Percentiles rank a stretch among this genome's conserved stretches.
Evolutionary conservation across 108 stramenopile genomes (phyloP).

Genomic region (Cyclostephanos tholiformis): DNA sequence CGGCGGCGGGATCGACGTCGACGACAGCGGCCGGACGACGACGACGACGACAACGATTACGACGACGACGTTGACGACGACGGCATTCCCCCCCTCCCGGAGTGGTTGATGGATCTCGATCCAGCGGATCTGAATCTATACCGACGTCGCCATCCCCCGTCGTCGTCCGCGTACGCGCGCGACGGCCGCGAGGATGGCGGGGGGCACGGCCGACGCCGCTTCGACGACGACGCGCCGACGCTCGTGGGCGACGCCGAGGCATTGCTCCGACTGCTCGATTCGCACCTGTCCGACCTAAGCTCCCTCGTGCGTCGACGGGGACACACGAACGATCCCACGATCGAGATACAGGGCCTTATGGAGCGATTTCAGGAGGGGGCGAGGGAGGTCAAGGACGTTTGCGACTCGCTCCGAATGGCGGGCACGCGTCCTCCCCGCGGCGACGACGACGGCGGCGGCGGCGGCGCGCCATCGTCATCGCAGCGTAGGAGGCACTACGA

Average conservation of each 20-base stretch:
- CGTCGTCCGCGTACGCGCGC: too few relatives aligned
- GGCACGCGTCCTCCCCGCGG: slow-evolving; percentile 24
- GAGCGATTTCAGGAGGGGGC: slow-evolving; percentile 67
- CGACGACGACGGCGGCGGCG: neutral
- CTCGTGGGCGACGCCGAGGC: slow-evolving; percentile 66
- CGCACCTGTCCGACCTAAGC: slow-evolving; percentile 58
- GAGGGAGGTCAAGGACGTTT: slow-evolving; percentile 62
- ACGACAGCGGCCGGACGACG: slow-evolving; percentile 10
- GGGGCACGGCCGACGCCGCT: slow-evolving; percentile 7
- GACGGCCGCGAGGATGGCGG: neutral
- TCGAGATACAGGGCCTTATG: slow-evolving; percentile 59
- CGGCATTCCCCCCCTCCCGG: slow-evolving; percentile 23
- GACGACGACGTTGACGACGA: neutral
- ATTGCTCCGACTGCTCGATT: slow-evolving; percentile 63
- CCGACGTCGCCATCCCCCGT: slow-evolving; percentile 1
- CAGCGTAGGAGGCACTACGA: slow-evolving; percentile 74
- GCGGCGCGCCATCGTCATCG: too few relatives aligned
- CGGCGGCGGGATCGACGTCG: slow-evolving; percentile 40
- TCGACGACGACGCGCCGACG: slow-evolving; percentile 13
- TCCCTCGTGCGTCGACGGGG: slow-evolving; percentile 73
- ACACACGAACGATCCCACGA: slow-evolving; percentile 85
- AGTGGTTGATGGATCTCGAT: slow-evolving; percentile 33
- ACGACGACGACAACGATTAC: neutral
- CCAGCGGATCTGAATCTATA: slow-evolving; percentile 42
- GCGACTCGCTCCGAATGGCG: slow-evolving; percentile 27